phyloP scores from a whole-genome alignment of 176 grass and related monocot species.

The Carex pumila region DNA sequence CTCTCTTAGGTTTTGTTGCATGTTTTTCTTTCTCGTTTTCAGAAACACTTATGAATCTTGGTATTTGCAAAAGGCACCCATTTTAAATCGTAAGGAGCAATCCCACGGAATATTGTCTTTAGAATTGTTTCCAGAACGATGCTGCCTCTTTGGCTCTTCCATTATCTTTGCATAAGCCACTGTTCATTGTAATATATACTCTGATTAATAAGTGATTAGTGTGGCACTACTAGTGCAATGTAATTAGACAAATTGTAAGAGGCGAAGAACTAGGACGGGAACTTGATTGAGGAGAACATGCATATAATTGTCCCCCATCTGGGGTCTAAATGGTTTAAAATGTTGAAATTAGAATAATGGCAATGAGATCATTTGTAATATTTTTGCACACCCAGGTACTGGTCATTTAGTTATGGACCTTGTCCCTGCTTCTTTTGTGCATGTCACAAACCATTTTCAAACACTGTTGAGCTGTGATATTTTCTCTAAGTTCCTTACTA shows the following conservation, averaged over 20 bases:
- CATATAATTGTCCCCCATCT: neutral
- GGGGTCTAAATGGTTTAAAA: neutral
- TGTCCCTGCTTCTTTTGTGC: neutral
- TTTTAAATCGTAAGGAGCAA: neutral
- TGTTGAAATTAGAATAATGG: neutral
- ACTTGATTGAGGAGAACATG: neutral
- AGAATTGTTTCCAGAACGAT: neutral
- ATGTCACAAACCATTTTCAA: neutral
- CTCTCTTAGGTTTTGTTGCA: conserved; percentile 1
- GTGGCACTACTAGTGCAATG: neutral
- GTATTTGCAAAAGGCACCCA: neutral
- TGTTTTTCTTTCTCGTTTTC: neutral
- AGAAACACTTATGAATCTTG: neutral
- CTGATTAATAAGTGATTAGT: neutral
- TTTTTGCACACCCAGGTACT: neutral
- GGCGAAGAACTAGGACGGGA: neutral
- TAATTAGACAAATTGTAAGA: neutral
- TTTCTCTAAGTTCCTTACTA: conserved; percentile 9
- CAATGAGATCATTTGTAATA: neutral
- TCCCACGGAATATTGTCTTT: neutral
- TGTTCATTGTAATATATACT: neutral
- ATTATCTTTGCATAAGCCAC: neutral
- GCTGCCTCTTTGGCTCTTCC: neutral
- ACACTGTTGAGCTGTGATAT: neutral
- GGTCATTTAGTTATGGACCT: neutral